A percentile compares a stretch with the other conserved stretches of the same genome.
phyloP scores from a whole-genome alignment of 208 protist species.

The Trypanosoma theileri region DNA sequence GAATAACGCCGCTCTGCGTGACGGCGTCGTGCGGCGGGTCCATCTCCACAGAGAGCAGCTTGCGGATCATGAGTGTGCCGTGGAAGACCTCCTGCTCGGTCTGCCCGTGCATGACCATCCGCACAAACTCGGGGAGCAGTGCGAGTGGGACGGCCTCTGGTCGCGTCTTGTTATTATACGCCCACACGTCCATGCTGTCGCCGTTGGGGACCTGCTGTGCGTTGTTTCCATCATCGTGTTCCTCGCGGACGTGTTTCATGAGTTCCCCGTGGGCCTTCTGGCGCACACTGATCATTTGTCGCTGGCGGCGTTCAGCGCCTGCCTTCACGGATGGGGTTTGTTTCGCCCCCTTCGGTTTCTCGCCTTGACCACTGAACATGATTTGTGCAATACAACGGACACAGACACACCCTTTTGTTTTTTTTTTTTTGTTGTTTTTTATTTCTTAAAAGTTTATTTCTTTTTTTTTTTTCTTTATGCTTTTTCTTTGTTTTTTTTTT shows the following conservation, averaged over 20 bases:
- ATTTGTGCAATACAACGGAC: not conserved
- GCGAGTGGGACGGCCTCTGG: slow-evolving; percentile 58
- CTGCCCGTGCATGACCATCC: slow-evolving; percentile 49
- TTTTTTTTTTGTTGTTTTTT: not conserved
- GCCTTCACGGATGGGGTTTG: slow-evolving; percentile 55
- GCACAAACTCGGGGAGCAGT: slow-evolving; percentile 67
- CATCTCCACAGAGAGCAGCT: slow-evolving; percentile 91
- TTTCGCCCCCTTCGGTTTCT: slow-evolving; percentile 51
- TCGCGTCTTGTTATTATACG: slow-evolving; percentile 41
- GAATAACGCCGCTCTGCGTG: slow-evolving; percentile 92
- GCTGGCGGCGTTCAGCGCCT: slow-evolving; percentile 68
- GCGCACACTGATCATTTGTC: slow-evolving; percentile 62
- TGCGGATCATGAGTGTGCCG: slow-evolving; percentile 80
- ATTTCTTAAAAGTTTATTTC: too few species aligned
- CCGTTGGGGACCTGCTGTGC: slow-evolving; percentile 3
- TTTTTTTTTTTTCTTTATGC: too few species aligned
- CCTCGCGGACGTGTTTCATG: slow-evolving; percentile 69
- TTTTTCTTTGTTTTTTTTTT: too few species aligned
- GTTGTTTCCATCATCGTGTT: slow-evolving; percentile 23
- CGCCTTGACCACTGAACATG: slow-evolving; percentile 51
- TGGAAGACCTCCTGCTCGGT: slow-evolving; percentile 68
- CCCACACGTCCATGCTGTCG: slow-evolving; percentile 49
- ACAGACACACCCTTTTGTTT: not conserved
- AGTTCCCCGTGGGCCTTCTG: slow-evolving; percentile 58
- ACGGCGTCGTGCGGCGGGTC: slow-evolving; percentile 96